These are phyloP conservation scores for Ganoderma sinense DNA, from an alignment of 1,284 basidiomycete species.

Conservation along the genomic window DNA sequence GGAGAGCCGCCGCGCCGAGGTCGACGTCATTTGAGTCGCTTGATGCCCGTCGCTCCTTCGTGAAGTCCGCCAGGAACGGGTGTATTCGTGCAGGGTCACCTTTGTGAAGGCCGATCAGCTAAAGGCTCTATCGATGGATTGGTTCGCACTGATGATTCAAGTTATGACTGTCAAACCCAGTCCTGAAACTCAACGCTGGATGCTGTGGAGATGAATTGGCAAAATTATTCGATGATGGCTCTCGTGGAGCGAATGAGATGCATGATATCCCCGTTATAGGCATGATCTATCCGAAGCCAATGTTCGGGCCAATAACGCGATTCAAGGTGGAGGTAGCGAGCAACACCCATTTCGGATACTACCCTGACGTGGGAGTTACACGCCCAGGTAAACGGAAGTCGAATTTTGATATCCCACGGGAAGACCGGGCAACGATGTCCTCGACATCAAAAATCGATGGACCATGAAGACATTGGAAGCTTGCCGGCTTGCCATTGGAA, in stretches of 20 bases:
- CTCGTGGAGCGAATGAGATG: not conserved
- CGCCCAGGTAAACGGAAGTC: too few relatives aligned
- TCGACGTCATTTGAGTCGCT: slow-evolving; percentile 53
- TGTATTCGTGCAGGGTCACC: slow-evolving; percentile 85
- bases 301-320: not conserved
- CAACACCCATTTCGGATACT: not conserved
- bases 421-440: not conserved
- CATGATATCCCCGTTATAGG: not conserved
- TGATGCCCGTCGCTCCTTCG: slow-evolving; percentile 64
- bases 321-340: not conserved
- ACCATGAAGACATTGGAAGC: too few relatives aligned
- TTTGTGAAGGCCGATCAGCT: slow-evolving; percentile 30
- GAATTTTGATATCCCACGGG: too few relatives aligned
- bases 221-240: not conserved
- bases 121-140: not conserved
- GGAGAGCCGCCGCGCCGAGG: slow-evolving; percentile 78
- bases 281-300: not conserved
- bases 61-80: slow-evolving; percentile 83
- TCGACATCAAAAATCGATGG: too few relatives aligned
- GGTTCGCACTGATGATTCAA: not conserved
- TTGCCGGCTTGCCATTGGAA: too few relatives aligned
- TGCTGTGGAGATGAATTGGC: not conserved
- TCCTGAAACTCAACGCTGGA: not conserved
- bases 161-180: not conserved
- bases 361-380: not conserved